Conservation (phyloP, 768 basidiomycete species). For the Tylopilus vinaceipallidus region DNA sequence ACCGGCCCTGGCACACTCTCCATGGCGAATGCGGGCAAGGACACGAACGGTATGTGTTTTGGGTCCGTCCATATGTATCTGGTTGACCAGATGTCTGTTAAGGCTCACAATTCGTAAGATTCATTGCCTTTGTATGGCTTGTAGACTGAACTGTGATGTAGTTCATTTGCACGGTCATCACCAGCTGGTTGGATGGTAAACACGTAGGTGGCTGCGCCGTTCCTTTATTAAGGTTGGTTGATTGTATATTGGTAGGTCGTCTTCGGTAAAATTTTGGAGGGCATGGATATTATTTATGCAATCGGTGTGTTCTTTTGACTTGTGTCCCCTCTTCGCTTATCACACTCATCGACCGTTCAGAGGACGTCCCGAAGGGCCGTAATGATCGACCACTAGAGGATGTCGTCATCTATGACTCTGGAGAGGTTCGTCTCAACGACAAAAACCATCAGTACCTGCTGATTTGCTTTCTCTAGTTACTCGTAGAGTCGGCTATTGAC, state of each 20-base stretch:
- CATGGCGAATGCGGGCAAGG: constrained; percentile 92
- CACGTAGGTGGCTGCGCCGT: constrained; percentile 52
- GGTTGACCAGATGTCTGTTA: constrained; percentile 4
- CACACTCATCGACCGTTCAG: constrained; percentile 39
- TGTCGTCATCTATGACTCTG: constrained; percentile 78
- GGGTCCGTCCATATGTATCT: neutral
- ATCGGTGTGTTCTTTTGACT: constrained; percentile 56
- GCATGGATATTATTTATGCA: constrained; percentile 78
- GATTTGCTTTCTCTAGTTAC: constrained; percentile 40
- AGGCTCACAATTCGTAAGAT: constrained; percentile 85
- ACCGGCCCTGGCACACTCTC: constrained; percentile 83
- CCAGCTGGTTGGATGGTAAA: constrained; percentile 87
- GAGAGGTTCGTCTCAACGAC: constrained; percentile 62
- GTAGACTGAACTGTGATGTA: constrained; percentile 29
- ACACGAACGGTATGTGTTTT: constrained; percentile 74
- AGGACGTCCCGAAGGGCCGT: constrained; percentile 67
- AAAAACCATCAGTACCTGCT: constrained; percentile 12
- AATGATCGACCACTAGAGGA: constrained; percentile 75
- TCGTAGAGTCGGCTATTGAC: constrained; percentile 52
- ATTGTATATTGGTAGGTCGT: constrained; percentile 62
- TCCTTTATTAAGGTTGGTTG: neutral
- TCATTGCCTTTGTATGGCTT: neutral
- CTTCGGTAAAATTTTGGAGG: constrained; percentile 89
- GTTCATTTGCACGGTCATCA: constrained; percentile 91
- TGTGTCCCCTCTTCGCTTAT: neutral